Conservation (phyloP, 352 stramenopile species). For the Phytophthora crassamura region DNA sequence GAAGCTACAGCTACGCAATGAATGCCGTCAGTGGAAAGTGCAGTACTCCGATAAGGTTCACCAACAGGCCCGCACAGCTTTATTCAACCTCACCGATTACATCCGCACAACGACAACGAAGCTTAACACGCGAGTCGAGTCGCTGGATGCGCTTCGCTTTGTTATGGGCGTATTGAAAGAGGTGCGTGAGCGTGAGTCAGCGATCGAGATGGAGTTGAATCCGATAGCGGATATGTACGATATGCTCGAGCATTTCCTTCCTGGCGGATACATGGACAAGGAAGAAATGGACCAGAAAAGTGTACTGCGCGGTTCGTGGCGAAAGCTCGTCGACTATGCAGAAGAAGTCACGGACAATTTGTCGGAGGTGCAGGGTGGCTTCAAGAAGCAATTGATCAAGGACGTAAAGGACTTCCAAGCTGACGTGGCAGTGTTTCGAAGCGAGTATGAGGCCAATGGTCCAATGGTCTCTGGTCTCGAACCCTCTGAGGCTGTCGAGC, state of each 20-base stretch:
- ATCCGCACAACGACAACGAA: slow-evolving; percentile 80
- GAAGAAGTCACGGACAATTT: slow-evolving; percentile 91
- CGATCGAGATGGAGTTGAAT: slow-evolving; percentile 91
- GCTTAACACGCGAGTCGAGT: slow-evolving; percentile 68
- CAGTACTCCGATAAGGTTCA: slow-evolving; percentile 88
- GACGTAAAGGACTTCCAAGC: slow-evolving; percentile 88
- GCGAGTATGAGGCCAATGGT: slow-evolving; percentile 68
- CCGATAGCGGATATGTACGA: slow-evolving; percentile 92
- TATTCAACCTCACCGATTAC: slow-evolving; percentile 82
- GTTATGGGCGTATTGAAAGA: slow-evolving; percentile 89
- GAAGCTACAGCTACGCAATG: slow-evolving; percentile 87
- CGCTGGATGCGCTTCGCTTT: slow-evolving; percentile 76
- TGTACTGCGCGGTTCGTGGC: slow-evolving; percentile 83
- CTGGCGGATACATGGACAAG: slow-evolving; percentile 86
- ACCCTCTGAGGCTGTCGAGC: slow-evolving; percentile 82
- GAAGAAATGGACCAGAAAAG: slow-evolving; percentile 93
- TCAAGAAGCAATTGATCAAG: slow-evolving; percentile 92
- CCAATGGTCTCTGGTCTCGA: slow-evolving; percentile 82
- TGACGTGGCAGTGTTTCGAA: slow-evolving; percentile 72
- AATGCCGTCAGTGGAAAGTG: slow-evolving; percentile 88
- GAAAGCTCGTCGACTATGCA: slow-evolving; percentile 88
- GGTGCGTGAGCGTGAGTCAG: slow-evolving; percentile 84
- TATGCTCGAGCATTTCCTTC: slow-evolving; percentile 90
- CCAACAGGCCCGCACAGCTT: slow-evolving; percentile 65
- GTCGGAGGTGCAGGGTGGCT: slow-evolving; percentile 83